Conservation (phyloP, 495 filamentous ascomycete species). For the Annulohypoxylon moriforme region DNA sequence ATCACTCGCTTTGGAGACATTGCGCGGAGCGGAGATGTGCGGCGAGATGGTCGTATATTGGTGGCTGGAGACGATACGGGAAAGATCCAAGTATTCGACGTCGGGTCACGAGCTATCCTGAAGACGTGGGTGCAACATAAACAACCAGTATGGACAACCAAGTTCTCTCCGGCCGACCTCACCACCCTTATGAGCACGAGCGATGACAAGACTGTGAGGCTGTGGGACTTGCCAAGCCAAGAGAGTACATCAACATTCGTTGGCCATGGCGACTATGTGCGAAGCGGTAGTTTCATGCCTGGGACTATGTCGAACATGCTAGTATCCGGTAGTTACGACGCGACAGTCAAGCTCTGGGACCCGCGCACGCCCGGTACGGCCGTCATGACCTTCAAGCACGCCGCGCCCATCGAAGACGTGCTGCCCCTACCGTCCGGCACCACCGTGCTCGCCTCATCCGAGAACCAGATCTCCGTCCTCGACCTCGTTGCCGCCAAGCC, state of each 20-base stretch:
- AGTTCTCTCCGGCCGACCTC: slow-evolving; percentile 86
- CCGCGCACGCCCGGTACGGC: slow-evolving; percentile 72
- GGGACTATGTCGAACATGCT: slow-evolving; percentile 78
- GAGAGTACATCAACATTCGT: slow-evolving; percentile 77
- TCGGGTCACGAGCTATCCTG: slow-evolving; percentile 84
- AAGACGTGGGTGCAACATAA: slow-evolving; percentile 97
- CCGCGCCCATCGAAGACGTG: slow-evolving; percentile 84
- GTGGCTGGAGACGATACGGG: slow-evolving; percentile 92
- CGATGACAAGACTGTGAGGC: slow-evolving; percentile 89
- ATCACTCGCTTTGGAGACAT: slow-evolving; percentile 92
- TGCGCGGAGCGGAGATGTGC: slow-evolving; percentile 85
- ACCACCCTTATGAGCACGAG: slow-evolving; percentile 85
- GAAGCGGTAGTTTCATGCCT: slow-evolving; percentile 86
- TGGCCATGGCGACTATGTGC: slow-evolving; percentile 94
- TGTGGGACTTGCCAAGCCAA: slow-evolving; percentile 93
- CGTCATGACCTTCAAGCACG: slow-evolving; percentile 93
- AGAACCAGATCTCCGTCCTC: slow-evolving; percentile 90
- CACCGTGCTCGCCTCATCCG: slow-evolving; percentile 83
- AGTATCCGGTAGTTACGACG: slow-evolving; percentile 92
- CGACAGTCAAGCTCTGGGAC: slow-evolving; percentile 94
- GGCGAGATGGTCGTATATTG: slow-evolving; percentile 87
- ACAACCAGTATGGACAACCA: slow-evolving; percentile 91
- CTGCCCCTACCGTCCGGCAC: slow-evolving; percentile 88
- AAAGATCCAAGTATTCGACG: slow-evolving; percentile 93
- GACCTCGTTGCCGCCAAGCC: slow-evolving; percentile 93